These are phyloP conservation scores for Botrytis galanthina DNA, from an alignment of 2,329 filamentous ascomycete species.

Conservation along the genomic window DNA sequence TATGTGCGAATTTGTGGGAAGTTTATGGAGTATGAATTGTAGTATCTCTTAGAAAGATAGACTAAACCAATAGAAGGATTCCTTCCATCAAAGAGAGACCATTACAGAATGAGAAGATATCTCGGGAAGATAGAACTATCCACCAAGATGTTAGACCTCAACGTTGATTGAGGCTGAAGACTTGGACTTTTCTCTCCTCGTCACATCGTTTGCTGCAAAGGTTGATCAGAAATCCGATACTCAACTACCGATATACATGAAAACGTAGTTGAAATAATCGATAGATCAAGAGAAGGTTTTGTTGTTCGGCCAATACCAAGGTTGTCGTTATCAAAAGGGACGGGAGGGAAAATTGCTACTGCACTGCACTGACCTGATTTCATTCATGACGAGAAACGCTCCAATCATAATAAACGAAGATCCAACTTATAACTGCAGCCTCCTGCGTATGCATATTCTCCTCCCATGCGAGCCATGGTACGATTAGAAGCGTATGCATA, in stretches of 20 bases:
- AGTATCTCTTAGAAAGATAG: background rate
- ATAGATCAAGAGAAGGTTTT: background rate
- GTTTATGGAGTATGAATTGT: background rate
- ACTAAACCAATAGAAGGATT: background rate
- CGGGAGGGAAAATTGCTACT: background rate
- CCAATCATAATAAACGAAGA: background rate
- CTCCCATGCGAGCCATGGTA: background rate
- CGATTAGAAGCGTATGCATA: background rate
- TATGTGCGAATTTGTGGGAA: background rate
- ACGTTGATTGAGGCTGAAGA: background rate
- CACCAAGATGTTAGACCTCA: background rate
- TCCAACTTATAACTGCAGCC: background rate
- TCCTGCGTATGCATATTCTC: background rate
- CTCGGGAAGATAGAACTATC: background rate
- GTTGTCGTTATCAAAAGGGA: background rate
- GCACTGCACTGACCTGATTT: conserved; percentile 1
- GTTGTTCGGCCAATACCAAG: background rate
- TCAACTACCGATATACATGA: background rate
- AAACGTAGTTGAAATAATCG: background rate
- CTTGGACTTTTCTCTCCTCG: too few species aligned
- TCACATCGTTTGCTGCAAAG: too few species aligned
- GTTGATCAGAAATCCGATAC: background rate
- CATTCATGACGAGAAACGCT: background rate
- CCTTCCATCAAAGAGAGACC: background rate
- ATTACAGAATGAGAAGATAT: background rate